phyloP scores from a whole-genome alignment of 441 rosid species.

The Adansonia madagascariensis region DNA sequence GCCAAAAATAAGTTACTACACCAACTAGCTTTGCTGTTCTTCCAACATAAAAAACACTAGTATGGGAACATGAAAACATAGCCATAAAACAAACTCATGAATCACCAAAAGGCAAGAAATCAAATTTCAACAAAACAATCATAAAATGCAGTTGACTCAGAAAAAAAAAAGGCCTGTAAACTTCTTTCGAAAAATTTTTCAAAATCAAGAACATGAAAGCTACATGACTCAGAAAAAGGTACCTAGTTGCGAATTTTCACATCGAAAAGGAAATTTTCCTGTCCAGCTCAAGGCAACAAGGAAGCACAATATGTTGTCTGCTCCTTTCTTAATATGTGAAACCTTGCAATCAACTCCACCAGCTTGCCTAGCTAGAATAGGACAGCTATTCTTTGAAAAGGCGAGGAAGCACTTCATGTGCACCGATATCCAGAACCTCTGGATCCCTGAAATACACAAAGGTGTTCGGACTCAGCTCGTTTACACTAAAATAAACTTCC shows the following conservation, averaged over 20 bases:
- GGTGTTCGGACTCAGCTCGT: not conserved
- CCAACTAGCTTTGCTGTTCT: slow-evolving; percentile 13
- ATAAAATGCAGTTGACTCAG: slow-evolving; percentile 25
- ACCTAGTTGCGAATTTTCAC: slow-evolving; percentile 24
- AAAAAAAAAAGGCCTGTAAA: slow-evolving; percentile 21
- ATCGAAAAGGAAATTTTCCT: slow-evolving; percentile 22
- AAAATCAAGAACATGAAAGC: slow-evolving; percentile 27
- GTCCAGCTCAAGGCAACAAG: slow-evolving; percentile 25
- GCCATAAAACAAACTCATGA: slow-evolving; percentile 9
- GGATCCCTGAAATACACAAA: slow-evolving; percentile 66
- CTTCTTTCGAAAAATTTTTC: slow-evolving; percentile 17
- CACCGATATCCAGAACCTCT: slow-evolving; percentile 64
- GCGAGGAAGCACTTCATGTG: slow-evolving; percentile 85
- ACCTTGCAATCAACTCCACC: slow-evolving; percentile 12
- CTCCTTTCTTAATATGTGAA: slow-evolving; percentile 20
- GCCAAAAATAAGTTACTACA: not conserved
- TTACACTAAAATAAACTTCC: not conserved
- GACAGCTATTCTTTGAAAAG: slow-evolving; percentile 65
- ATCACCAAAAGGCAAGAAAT: slow-evolving; percentile 18
- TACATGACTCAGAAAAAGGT: slow-evolving; percentile 24
- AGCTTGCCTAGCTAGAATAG: slow-evolving; percentile 28
- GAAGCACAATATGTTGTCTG: slow-evolving; percentile 3
- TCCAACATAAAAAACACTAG: not conserved
- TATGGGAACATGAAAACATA: not conserved
- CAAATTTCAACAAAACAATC: slow-evolving; percentile 23